Base-by-base conservation (phyloP, 2,329 filamentous ascomycete genomes). In the Neopestalotiopsis sp. region DNA sequence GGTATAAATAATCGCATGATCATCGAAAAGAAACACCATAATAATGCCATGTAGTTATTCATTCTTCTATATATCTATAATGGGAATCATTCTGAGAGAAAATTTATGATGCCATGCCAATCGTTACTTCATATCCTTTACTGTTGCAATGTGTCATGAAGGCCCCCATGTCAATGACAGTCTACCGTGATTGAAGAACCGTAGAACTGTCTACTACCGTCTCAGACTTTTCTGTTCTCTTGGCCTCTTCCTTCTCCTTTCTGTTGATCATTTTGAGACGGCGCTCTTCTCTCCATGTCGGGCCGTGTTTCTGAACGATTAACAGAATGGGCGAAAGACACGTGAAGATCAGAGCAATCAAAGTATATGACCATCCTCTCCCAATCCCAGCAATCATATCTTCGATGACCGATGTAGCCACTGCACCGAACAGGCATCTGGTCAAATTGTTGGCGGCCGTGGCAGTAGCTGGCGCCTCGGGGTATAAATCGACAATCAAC, bases 401-500 rank as follows among this genome's bases (percentile, higher is more conserved):
- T 65, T 89, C 84, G 53, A 92, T 87, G 9, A 89, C 81, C 0
- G 87, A 88, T 28, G 88, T 89, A 3, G 85, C 86, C 1, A 81
- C 85, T 0, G 90, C 90, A 30, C 88, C 89, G 57, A 89, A 79
- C 20, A 89, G 77, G 74, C 90, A 92, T n/a, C 90, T 81, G 4
- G 88, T 84, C 3, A 92, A 79, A 70, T 92, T 92, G 71, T 90
- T 90, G 0, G 89, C 87, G 0, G 90, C 89, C 1, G 89, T 89
- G 0, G 88, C 88, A 0, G 89, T 91, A 0, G 89, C 88, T 0
- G 89, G 89, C 1, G 86, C 85, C 30, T 86, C 80, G 0, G 89
- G 89, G 70, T 90, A 88, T 1, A 92, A 78, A 71, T 92, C 90
- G 1, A 92, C 86, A 14, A 91, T 83, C 6, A 92, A 79, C 0